Percentiles rank a stretch among this genome's conserved stretches.
phyloP scores from a whole-genome alignment of 164 flowering plant species.

The Vitis labrusca region DNA sequence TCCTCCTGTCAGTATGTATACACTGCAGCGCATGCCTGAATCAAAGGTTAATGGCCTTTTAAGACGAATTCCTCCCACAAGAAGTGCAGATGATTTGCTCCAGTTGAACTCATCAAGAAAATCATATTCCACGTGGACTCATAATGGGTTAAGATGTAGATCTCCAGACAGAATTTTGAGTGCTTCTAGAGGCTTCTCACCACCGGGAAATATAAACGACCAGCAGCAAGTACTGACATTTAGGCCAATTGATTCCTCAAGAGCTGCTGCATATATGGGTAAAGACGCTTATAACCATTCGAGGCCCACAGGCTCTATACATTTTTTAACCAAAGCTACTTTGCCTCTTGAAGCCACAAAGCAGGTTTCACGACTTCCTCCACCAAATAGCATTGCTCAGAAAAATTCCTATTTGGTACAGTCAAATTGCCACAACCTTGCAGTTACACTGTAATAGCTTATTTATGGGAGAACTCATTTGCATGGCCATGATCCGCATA shows the following conservation, averaged over 20 bases:
- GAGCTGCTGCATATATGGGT: background rate
- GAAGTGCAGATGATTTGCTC: background rate
- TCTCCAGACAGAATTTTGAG: background rate
- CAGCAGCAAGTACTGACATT: background rate
- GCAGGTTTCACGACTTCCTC: background rate
- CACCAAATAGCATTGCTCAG: background rate
- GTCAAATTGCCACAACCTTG: background rate
- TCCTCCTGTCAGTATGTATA: background rate
- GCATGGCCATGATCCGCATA: no score
- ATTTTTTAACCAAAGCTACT: background rate
- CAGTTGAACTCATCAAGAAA: background rate
- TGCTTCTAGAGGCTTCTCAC: background rate
- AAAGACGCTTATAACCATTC: background rate
- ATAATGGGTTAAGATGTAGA: background rate
- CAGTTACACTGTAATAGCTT: no score
- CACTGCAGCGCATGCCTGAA: background rate
- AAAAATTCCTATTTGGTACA: background rate
- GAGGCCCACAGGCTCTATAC: background rate
- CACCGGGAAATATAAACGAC: background rate
- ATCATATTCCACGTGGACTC: background rate
- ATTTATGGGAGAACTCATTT: no score
- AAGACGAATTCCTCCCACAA: background rate
- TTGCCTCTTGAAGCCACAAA: background rate
- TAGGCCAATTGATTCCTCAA: background rate
- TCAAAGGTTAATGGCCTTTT: background rate